Base-by-base conservation (phyloP, 2,329 filamentous ascomycete genomes). In the Colletotrichum tofieldiae region DNA sequence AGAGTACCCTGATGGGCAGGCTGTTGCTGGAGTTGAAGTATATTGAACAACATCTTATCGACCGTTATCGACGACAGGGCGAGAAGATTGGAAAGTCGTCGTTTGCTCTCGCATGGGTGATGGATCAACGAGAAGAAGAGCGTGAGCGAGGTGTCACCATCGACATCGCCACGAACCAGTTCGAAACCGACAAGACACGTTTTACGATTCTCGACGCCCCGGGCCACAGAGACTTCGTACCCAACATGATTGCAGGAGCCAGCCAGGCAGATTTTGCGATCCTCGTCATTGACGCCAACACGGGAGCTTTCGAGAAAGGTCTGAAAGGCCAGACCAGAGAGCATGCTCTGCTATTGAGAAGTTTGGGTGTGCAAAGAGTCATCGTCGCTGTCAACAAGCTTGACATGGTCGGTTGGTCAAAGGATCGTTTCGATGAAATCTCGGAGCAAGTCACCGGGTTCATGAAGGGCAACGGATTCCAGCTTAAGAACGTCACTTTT, bases 161-260 rank as follows among this genome's bases (percentile, higher is more conserved):
- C 60, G 96, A 99, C 79, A 96, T 98, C 78, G 96, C 96, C 11
- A 97, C 93, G 23, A 97, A 97, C 79, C 92, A 95, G 75, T 99
- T 99, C 79, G 94, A 97, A 79, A 99, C 97, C 0, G 91, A 94
- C 1, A 93, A 89, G 63, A 96, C 94, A 0, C 89, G 89, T 14
- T 98, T 98, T 79, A 98, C 96, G 1, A 98, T 99, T 56, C 87
- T 99, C 5, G 96, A 99, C 80, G 96, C 96, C 0, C 96, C 96
- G 0, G 96, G 96, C 0, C 96, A 99, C 82, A 90, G 92, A 73
- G 96, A 99, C 80, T 99, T 98, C 79, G 95, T 99, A 26, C 96
- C 96, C 0, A 99, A 98, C 81, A 99, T 99, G 96, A 98, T 99
- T 80, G 96, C 96, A 2, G 96, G 96, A 18, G 95, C 96, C 4